These are phyloP conservation scores for Plantago ovata DNA, from an alignment of 257 asterid species.

Conservation along the genomic window DNA sequence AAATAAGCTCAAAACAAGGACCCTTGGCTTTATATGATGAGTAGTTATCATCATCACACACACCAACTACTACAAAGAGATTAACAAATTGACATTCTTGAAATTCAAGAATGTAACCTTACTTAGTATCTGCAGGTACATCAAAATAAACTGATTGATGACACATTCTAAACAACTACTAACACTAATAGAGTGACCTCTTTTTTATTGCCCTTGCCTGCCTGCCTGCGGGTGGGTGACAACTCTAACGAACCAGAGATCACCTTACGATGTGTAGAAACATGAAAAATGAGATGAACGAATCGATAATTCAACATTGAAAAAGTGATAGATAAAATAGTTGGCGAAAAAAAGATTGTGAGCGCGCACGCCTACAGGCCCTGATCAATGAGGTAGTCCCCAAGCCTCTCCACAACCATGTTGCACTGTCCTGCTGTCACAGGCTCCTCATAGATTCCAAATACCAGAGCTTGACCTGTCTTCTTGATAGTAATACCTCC, in stretches of 20 bases:
- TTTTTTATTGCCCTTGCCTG: conserved; percentile 1
- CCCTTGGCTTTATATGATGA: not conserved
- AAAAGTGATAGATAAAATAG: not conserved
- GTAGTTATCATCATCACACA: conserved; percentile 1
- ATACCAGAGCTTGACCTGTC: conserved; percentile 45
- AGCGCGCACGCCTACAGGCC: conserved; percentile 24
- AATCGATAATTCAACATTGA: not conserved
- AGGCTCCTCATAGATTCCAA: conserved; percentile 61
- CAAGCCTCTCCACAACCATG: conserved; percentile 60
- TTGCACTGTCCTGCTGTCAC: conserved; percentile 64
- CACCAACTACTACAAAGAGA: conserved; percentile 4
- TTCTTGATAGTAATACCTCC: conserved; percentile 55
- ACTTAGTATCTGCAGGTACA: not conserved
- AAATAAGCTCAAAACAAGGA: not conserved
- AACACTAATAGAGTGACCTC: not conserved
- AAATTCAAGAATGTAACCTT: not conserved
- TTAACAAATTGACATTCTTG: conserved; percentile 5
- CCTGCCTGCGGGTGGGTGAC: too few relatives aligned
- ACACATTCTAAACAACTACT: conserved; percentile 1
- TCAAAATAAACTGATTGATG: not conserved
- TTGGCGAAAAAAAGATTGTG: too few relatives aligned
- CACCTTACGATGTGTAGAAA: not conserved
- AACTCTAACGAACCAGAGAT: not conserved
- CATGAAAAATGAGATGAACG: not conserved
- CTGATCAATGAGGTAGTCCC: conserved; percentile 57